phyloP scores from a whole-genome alignment of 352 stramenopile species.

The Aphanomyces euteiches region DNA sequence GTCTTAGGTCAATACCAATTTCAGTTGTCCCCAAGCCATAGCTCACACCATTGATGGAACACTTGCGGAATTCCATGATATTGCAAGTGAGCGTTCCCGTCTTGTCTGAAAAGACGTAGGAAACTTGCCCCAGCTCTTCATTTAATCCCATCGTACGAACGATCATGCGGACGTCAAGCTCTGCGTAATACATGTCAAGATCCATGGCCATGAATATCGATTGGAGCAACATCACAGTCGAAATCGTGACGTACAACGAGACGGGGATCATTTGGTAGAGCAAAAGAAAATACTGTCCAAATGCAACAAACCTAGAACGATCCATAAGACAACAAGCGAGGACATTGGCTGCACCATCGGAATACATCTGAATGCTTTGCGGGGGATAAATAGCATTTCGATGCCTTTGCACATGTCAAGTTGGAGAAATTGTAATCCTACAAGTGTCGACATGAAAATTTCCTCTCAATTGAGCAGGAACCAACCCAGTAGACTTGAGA shows the following conservation, averaged over 20 bases:
- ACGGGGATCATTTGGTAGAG: constrained; percentile 97
- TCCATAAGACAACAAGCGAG: neutral
- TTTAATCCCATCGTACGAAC: constrained; percentile 92
- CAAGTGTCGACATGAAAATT: constrained; percentile 23
- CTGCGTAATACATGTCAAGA: constrained; percentile 88
- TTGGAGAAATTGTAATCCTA: constrained; percentile 44
- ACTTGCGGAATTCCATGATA: constrained; percentile 97
- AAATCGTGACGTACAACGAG: constrained; percentile 97
- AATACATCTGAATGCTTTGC: neutral
- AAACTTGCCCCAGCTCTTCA: constrained; percentile 94
- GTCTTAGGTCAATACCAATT: neutral
- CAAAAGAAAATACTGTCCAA: constrained; percentile 92
- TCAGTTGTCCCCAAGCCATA: constrained; percentile 14
- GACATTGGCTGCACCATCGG: constrained; percentile 4
- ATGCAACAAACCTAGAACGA: constrained; percentile 59
- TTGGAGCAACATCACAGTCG: constrained; percentile 94
- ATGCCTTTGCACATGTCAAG: constrained; percentile 5
- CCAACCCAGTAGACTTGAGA: constrained; percentile 52
- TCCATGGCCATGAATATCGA: constrained; percentile 92
- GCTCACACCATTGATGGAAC: constrained; percentile 81
- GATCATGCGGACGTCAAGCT: constrained; percentile 81
- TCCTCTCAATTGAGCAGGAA: neutral
- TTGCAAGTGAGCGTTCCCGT: constrained; percentile 99
- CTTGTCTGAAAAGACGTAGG: constrained; percentile 99
- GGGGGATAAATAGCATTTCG: neutral